Base-by-base conservation (phyloP, 2,329 filamentous ascomycete genomes). In the Fusarium kyushuense region DNA sequence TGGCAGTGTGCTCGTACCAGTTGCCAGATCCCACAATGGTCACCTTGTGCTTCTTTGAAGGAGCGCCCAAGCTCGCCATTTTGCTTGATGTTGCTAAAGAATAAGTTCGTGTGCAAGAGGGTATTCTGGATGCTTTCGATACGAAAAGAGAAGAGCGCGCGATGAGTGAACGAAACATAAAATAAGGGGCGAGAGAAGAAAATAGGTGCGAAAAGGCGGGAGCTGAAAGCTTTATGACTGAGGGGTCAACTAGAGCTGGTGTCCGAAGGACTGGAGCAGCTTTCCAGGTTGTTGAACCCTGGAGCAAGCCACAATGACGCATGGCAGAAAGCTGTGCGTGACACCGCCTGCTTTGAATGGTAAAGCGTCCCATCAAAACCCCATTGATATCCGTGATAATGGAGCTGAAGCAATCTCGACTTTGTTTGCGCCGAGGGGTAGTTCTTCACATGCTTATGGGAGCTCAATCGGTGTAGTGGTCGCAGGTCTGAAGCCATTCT, bases 11-110 rank as follows among this genome's bases (percentile, higher is more conserved):
- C 17, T 6, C 61, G 9, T 84, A 95, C 94, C 96, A 99, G 81
- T 99, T 99, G 75, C 96, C 96, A 53, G 95, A 98, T 74, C 96
- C 96, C 71, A 99, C 88, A 53, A 99, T 89, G 65, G 94, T 94
- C 76, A 97, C 92, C 85, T 94, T 96, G 87, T 97, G 94, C 82
- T 91, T 94, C 83, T 89, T 92, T 65, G 84, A 82, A 67, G 86
- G 81, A 57, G 85, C 80, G 62, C 82, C 84, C 41, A 85, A 76
- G 49, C 63, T 75, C 54, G 76, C 57, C 79, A 81, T 81, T 33
- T 74, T 80, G 74, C 59, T 46, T 48, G 62, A 54, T 55, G 63
- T 45, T 32, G 66, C 64, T 46, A 67, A 53, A 47, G 67, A 70
- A 47, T 65, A 72, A 6, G 30, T 53, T 53, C 46, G 65, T 36